Evolutionary conservation across 2,329 filamentous ascomycete species (phyloP).

Genomic region (Ophiostoma angusticollis): DNA sequence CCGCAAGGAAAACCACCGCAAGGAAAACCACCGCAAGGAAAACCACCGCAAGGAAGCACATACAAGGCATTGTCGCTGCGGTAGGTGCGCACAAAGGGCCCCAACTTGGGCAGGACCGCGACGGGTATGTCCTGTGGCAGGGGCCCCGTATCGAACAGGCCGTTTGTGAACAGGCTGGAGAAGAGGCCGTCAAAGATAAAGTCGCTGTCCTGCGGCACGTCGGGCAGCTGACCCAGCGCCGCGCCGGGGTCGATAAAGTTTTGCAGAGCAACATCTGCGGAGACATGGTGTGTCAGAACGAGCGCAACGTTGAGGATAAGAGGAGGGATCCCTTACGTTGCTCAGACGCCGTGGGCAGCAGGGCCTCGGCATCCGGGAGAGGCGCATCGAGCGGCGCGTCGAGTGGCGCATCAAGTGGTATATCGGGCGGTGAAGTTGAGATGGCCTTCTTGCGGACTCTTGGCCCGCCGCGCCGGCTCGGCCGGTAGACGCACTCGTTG

Average conservation of each 20-base stretch:
- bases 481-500: constrained; percentile 30
- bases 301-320: neutral
- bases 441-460: constrained; percentile 28
- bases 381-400: constrained; percentile 12
- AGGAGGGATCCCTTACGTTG: constrained; percentile 6
- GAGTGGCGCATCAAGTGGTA: constrained; percentile 12
- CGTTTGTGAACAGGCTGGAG: constrained; percentile 14
- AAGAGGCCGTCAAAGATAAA: constrained; percentile 34
- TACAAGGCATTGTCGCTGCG: constrained; percentile 29
- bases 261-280: constrained; percentile 22
- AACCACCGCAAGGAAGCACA: constrained; percentile 12
- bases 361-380: constrained; percentile 17
- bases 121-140: constrained; percentile 12
- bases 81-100: constrained; percentile 29
- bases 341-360: constrained; percentile 9
- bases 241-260: constrained; percentile 34
- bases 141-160: constrained; percentile 11
- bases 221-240: constrained; percentile 32
- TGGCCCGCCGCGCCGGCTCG: constrained; percentile 30
- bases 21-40: too few species aligned
- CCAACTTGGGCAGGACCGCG: constrained; percentile 6
- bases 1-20: too few species aligned
- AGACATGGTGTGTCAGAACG: neutral
- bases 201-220: constrained; percentile 33
- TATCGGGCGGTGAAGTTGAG: constrained; percentile 9